Conservation (phyloP, 495 filamentous ascomycete species). For the Lasiosphaeria hispida region DNA sequence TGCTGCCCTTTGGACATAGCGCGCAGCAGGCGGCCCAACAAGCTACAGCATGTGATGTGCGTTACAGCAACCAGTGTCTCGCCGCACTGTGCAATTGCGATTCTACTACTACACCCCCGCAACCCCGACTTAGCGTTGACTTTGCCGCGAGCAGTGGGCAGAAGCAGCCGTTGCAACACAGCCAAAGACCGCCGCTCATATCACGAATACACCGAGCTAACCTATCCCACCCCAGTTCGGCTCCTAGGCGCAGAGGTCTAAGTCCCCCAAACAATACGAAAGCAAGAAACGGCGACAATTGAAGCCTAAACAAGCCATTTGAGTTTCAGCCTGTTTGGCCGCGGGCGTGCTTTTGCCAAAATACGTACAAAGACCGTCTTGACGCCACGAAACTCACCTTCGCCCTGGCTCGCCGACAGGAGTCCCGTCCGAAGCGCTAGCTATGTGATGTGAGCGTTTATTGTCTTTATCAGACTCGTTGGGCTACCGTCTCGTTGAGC, state of each 20-base stretch:
- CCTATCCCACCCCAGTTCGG: too few species aligned
- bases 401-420: background rate
- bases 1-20: too few species aligned
- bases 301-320: too few species aligned
- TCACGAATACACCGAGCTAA: background rate
- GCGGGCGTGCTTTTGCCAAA: background rate
- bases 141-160: background rate
- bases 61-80: background rate
- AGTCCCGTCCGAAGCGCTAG: background rate
- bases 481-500: background rate
- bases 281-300: too few species aligned
- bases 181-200: background rate
- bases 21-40: too few species aligned
- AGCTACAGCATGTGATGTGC: background rate
- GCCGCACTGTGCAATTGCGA: background rate
- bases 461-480: background rate
- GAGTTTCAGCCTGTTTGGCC: background rate
- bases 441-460: conserved; percentile 1
- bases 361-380: background rate
- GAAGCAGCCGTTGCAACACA: background rate
- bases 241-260: too few species aligned
- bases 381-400: background rate
- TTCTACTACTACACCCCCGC: background rate
- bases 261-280: too few species aligned
- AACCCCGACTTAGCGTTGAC: background rate